Base-by-base conservation (phyloP, 2,329 filamentous ascomycete genomes). In the Sordariomycetes sp. region DNA sequence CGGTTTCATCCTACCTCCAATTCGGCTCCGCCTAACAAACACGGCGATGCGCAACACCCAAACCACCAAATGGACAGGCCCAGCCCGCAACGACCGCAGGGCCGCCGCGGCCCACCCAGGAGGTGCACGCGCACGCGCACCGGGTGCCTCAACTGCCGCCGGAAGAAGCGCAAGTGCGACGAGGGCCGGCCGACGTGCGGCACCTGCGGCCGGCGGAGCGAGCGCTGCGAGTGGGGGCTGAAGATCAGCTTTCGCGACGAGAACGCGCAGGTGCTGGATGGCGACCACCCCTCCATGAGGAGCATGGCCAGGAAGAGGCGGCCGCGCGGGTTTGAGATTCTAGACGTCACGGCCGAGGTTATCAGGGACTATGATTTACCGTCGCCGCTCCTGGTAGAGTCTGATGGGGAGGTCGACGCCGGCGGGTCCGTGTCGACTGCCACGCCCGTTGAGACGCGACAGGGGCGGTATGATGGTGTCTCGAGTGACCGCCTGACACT, bases 91-190 rank as follows among this genome's bases (percentile, higher is more conserved):
- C 37, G 18, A 3, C 37, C 3, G 37, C 5, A 40, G 12, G 3
- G 37, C 37, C 37, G 18, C 12, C 37, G 37, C 37, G 37, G 12
- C 37, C 12, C 37, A 43, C 60, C 58, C 54, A 60, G 62, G 57
- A 71, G 69, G 62, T 66, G 67, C 12, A 70, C 67, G 51, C 65
- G 70, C 16, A 71, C 70, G 14, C 64, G 70, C 28, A 71, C 69
- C 3, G 70, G 70, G 1, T 72, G 70, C 50, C 67, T 72, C 58
- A 72, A 71, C 60, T 72, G 70, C 28, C 69, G 70, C 11, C 68
- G 69, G 35, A 71, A 70, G 63, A 72, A 72, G 65, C 66, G 70
- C 52, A 72, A 71, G 59, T 72, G 70, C 59, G 71, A 73, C 57
- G 71, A 73, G 59, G 61, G 61, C 7, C 68, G 66, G 1, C 71